A percentile compares a stretch with the other conserved stretches of the same genome.
phyloP scores from a whole-genome alignment of 2,329 filamentous ascomycete genomes.

The Cytospora chrysosperma region DNA sequence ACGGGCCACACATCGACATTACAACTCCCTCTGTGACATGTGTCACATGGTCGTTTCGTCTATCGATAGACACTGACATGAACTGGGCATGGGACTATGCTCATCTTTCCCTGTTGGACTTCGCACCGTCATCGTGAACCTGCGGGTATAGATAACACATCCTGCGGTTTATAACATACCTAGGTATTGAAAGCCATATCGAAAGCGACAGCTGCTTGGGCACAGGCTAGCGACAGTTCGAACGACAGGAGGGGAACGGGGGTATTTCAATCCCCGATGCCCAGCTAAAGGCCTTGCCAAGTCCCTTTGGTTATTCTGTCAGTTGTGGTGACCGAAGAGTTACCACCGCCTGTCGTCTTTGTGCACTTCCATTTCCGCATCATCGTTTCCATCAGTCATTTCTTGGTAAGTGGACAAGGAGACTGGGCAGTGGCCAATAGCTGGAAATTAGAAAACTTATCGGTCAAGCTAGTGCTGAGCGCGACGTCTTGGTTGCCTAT shows the following conservation, averaged over 20 bases:
- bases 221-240: neutral
- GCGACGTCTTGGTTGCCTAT: neutral
- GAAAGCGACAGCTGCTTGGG: too few relatives aligned
- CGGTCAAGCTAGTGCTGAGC: neutral
- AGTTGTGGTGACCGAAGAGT: neutral
- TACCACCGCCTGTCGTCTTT: neutral
- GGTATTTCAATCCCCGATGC: too few relatives aligned
- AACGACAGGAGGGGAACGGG: too few relatives aligned
- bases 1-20: conserved; percentile 4
- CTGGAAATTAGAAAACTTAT: neutral
- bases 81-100: conserved; percentile 2
- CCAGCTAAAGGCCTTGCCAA: neutral
- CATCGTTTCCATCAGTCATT: neutral
- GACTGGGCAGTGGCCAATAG: neutral
- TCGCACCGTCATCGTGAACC: conserved; percentile 5
- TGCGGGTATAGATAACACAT: conserved; percentile 10
- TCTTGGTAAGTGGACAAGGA: neutral
- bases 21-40: neutral
- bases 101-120: neutral
- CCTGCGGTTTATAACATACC: neutral
- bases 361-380: neutral
- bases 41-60: neutral
- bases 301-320: neutral
- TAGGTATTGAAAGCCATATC: too few relatives aligned
- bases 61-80: neutral